phyloP scores from a whole-genome alignment of 2,329 filamentous ascomycete genomes.

The Aureobasidium vineae region DNA sequence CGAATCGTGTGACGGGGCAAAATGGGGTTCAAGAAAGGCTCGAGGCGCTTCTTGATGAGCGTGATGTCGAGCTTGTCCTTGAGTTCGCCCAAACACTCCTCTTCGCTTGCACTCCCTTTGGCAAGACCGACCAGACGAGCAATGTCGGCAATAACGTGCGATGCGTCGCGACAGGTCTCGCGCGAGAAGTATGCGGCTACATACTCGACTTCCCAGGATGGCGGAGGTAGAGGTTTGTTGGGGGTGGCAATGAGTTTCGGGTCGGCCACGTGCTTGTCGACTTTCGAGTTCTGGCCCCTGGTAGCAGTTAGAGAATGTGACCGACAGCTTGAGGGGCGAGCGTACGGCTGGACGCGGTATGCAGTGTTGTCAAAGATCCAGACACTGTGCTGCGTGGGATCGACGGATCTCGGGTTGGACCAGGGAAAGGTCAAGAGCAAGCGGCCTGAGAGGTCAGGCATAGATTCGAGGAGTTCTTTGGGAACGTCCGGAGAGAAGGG shows the following conservation, averaged over 20 bases:
- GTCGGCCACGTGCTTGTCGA: conserved; percentile 13
- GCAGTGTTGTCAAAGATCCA: conserved; percentile 93
- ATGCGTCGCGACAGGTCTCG: conserved; percentile 64
- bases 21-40: conserved; percentile 76
- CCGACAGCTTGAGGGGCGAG: background rate
- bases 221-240: background rate
- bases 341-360: conserved; percentile 50
- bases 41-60: conserved; percentile 65
- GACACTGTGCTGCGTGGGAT: conserved; percentile 65
- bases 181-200: conserved; percentile 78
- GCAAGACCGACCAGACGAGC: conserved; percentile 66
- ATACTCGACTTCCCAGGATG: conserved; percentile 74
- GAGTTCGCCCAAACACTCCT: conserved; percentile 46
- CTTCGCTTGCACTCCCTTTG: conserved; percentile 51
- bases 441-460: conserved; percentile 35
- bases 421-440: conserved; percentile 14
- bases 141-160: conserved; percentile 67
- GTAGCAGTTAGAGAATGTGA: background rate
- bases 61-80: conserved; percentile 34
- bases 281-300: background rate
- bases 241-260: background rate
- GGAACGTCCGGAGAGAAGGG: conserved; percentile 38
- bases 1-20: conserved; percentile 67
- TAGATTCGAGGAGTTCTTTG: conserved; percentile 35
- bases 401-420: conserved; percentile 45